These are phyloP conservation scores for Neotropicomus parvogracilis DNA, from an alignment of 1,284 basidiomycete genomes.

Conservation along the genomic window DNA sequence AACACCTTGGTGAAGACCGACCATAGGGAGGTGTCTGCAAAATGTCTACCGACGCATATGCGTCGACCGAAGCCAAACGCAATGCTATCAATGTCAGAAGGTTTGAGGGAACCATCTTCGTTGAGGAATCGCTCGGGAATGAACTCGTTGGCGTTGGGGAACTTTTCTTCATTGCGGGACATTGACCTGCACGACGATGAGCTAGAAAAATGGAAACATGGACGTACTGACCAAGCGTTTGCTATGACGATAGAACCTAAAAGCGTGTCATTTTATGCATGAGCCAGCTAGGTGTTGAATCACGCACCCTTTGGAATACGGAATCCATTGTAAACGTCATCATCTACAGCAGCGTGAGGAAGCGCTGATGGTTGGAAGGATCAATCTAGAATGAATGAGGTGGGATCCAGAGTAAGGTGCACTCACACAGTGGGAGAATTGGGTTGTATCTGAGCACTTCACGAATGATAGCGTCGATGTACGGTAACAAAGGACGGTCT, in stretches of 20 bases:
- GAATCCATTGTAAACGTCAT: constrained; percentile 5
- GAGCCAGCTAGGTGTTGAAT: too few species aligned
- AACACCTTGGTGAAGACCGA: background rate
- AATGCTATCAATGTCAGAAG: background rate
- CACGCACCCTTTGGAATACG: background rate
- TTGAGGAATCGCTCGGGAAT: background rate
- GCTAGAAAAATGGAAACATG: too few species aligned
- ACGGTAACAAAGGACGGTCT: too few species aligned
- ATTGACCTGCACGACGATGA: background rate
- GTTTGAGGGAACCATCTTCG: background rate
- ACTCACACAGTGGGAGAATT: constrained; percentile 9
- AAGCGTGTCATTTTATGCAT: too few species aligned
- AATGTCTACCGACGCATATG: background rate
- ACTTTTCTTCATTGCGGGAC: background rate
- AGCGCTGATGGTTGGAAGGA: too few species aligned
- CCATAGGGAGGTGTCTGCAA: too few species aligned
- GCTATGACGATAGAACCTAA: background rate
- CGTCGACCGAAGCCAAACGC: background rate
- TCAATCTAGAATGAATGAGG: background rate
- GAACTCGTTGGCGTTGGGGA: too few species aligned
- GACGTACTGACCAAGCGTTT: background rate
- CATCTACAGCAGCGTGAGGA: constrained; percentile 1
- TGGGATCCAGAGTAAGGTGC: background rate
- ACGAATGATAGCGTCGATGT: background rate
- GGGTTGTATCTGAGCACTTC: background rate